These are phyloP conservation scores for Cucumis melo DNA, from an alignment of 306 rosid genomes.

Conservation along the genomic window DNA sequence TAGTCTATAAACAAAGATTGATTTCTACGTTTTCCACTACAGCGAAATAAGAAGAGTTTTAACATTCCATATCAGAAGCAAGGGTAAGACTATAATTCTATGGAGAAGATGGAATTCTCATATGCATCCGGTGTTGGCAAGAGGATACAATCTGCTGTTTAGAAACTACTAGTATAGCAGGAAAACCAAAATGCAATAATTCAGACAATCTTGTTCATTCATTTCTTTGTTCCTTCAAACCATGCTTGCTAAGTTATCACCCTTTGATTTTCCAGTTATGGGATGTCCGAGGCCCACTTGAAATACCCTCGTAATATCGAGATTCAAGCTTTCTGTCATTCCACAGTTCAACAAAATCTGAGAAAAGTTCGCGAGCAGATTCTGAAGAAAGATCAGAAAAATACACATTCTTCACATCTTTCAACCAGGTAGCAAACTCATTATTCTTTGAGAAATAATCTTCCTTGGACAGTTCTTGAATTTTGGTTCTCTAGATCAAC, in stretches of 20 bases:
- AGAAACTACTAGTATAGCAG: background rate
- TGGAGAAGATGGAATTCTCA: background rate
- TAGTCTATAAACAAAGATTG: background rate
- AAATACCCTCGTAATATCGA: slow-evolving; percentile 73
- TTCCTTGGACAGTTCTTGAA: slow-evolving; percentile 56
- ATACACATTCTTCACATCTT: slow-evolving; percentile 71
- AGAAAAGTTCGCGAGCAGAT: slow-evolving; percentile 54
- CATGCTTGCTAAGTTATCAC: background rate
- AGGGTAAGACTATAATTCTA: background rate
- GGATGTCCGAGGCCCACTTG: slow-evolving; percentile 57
- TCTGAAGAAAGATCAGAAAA: slow-evolving; percentile 74
- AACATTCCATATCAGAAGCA: background rate
- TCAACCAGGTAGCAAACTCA: slow-evolving; percentile 86
- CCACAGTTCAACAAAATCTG: slow-evolving; percentile 68
- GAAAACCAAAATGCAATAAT: background rate
- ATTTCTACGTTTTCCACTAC: background rate
- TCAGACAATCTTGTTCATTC: background rate
- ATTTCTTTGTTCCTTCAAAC: background rate
- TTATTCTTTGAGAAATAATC: slow-evolving; percentile 83
- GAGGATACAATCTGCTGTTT: background rate
- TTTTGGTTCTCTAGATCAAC: slow-evolving; percentile 25
- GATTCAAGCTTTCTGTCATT: slow-evolving; percentile 50
- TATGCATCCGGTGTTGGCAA: background rate
- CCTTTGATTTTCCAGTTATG: slow-evolving; percentile 72
- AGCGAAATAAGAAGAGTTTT: background rate